Evolutionary conservation across 371 early-diverging fungal species (phyloP).

Genomic region (Rhizopus sp.): DNA sequence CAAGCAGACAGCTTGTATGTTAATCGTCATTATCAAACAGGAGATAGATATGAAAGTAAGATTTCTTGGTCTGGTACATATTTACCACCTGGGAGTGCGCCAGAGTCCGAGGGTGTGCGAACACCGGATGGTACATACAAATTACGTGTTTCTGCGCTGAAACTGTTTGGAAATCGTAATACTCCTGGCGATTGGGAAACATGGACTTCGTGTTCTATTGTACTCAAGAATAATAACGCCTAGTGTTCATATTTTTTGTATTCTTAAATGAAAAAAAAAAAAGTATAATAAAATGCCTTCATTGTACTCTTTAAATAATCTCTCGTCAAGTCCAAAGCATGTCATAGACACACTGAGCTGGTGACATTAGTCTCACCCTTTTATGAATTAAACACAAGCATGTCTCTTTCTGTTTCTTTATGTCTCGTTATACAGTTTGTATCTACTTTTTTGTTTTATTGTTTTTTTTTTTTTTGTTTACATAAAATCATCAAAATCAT

Average conservation of each 20-base stretch:
- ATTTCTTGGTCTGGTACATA: constrained; percentile 14
- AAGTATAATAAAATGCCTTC: too few relatives aligned
- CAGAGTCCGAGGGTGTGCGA: constrained; percentile 1
- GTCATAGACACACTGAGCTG: too few relatives aligned
- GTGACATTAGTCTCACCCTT: too few relatives aligned
- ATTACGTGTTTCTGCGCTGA: constrained; percentile 13
- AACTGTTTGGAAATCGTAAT: constrained; percentile 18
- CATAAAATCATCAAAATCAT: constrained; percentile 86
- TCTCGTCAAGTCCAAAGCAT: too few relatives aligned
- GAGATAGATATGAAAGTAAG: not conserved
- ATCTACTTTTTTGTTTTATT: not conserved
- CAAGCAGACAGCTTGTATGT: constrained; percentile 9
- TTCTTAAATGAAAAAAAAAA: too few relatives aligned
- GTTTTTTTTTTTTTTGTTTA: constrained; percentile 41
- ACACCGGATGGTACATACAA: constrained; percentile 9
- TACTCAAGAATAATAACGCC: too few relatives aligned
- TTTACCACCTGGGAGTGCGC: not conserved
- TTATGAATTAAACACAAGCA: too few relatives aligned
- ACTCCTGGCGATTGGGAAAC: constrained; percentile 11
- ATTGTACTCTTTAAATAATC: too few relatives aligned
- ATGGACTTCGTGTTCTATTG: constrained; percentile 8
- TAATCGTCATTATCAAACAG: constrained; percentile 2
- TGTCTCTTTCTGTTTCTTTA: too few relatives aligned
- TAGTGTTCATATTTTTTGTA: too few relatives aligned
- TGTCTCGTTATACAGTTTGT: too few relatives aligned